Evolutionary conservation across 2,329 filamentous ascomycete species (phyloP).

Genomic region (Curvularia sp.): DNA sequence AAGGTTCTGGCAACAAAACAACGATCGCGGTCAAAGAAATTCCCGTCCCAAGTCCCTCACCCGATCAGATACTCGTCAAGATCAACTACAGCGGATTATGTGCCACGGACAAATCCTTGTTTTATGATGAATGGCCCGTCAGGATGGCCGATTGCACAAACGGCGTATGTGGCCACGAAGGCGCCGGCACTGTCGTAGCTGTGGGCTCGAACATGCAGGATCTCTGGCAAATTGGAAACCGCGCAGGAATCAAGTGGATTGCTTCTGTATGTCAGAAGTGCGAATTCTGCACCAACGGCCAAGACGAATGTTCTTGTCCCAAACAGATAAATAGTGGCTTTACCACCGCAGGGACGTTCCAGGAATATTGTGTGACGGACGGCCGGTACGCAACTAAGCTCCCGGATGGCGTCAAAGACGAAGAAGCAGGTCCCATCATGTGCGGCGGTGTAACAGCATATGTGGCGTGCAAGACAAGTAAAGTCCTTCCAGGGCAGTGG

Average conservation of each 20-base stretch:
- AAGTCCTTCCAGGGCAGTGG: conserved; percentile 48
- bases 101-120: conserved; percentile 57
- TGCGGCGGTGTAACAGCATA: conserved; percentile 56
- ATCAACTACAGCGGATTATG: conserved; percentile 65
- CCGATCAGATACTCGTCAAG: conserved; percentile 62
- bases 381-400: conserved; percentile 56
- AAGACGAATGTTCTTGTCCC: conserved; percentile 54
- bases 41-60: conserved; percentile 49
- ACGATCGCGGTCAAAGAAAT: conserved; percentile 40
- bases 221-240: conserved; percentile 58
- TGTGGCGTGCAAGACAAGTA: conserved; percentile 52
- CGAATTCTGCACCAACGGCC: conserved; percentile 75
- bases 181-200: conserved; percentile 78
- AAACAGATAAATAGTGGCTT: conserved; percentile 72
- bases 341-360: conserved; percentile 53
- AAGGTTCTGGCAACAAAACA: conserved; percentile 33
- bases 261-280: conserved; percentile 84
- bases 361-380: conserved; percentile 53
- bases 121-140: conserved; percentile 48
- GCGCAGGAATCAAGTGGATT: conserved; percentile 71
- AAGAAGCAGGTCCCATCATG: conserved; percentile 53
- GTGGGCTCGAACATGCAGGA: conserved; percentile 75
- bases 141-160: conserved; percentile 31
- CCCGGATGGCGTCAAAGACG: conserved; percentile 53
- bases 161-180: conserved; percentile 73